Evolutionary conservation across 192 early-diverging fungal species (phyloP).

Genomic region (Linnemannia schmuckeri): DNA sequence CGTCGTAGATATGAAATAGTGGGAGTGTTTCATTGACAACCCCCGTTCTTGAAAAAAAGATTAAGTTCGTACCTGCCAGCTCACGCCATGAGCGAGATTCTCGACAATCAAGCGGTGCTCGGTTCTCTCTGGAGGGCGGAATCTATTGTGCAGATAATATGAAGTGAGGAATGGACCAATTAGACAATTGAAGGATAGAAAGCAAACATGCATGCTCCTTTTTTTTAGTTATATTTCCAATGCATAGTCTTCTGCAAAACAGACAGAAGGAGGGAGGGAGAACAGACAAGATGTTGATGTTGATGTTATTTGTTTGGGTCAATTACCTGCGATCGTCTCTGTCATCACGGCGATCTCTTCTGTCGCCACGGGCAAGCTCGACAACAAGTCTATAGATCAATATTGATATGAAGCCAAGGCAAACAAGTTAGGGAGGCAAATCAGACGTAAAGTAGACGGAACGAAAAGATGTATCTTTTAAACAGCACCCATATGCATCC

Average conservation of each 20-base stretch:
- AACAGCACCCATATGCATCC: background rate
- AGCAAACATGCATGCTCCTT: constrained; percentile 3
- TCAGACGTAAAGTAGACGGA: background rate
- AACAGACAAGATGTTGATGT: background rate
- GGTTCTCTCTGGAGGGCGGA: constrained; percentile 64
- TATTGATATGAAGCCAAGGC: background rate
- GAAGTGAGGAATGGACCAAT: background rate
- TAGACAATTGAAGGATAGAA: background rate
- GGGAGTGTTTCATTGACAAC: background rate
- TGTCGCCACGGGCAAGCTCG: constrained; percentile 81
- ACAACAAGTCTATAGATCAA: constrained; percentile 75
- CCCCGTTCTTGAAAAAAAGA: constrained; percentile 43
- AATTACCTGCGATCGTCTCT: constrained; percentile 61
- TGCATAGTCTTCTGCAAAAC: constrained; percentile 7
- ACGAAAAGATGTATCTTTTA: background rate
- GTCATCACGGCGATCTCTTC: constrained; percentile 66
- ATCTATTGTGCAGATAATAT: constrained; percentile 18
- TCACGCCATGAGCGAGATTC: constrained; percentile 82
- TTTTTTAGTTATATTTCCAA: background rate
- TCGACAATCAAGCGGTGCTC: constrained; percentile 85
- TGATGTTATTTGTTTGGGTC: background rate
- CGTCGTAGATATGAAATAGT: background rate
- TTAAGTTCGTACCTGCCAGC: constrained; percentile 83
- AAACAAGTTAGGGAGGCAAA: background rate
- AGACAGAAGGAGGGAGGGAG: constrained; percentile 19